Conservation (phyloP, 1,139 yeast genomes). For the Saccharomyces hybrid region DNA sequence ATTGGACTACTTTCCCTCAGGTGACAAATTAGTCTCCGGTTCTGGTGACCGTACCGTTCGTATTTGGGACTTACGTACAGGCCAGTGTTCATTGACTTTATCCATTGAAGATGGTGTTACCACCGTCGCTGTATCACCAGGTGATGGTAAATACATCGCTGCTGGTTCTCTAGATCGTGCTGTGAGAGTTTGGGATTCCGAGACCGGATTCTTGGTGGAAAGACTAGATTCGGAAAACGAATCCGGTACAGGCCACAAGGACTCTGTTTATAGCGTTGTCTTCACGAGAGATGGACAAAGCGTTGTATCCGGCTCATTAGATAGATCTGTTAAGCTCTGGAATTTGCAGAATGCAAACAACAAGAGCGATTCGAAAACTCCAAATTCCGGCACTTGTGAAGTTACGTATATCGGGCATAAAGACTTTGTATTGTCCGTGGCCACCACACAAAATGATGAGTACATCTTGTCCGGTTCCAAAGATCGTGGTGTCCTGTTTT, state of each 20-base stretch:
- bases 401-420: slow-evolving; percentile 94
- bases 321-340: slow-evolving; percentile 95
- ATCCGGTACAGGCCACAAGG: slow-evolving; percentile 89
- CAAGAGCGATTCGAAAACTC: slow-evolving; percentile 23
- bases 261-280: slow-evolving; percentile 91
- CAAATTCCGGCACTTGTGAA: slow-evolving; percentile 58
- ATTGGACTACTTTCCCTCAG: slow-evolving; percentile 91
- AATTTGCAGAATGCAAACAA: slow-evolving; percentile 51
- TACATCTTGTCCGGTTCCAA: slow-evolving; percentile 92
- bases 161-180: slow-evolving; percentile 96
- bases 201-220: slow-evolving; percentile 88
- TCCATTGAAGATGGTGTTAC: slow-evolving; percentile 97
- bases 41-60: slow-evolving; percentile 95
- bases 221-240: slow-evolving; percentile 85
- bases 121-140: slow-evolving; percentile 91
- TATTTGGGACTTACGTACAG: slow-evolving; percentile 91
- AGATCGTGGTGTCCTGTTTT: slow-evolving; percentile 93
- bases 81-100: slow-evolving; percentile 82
- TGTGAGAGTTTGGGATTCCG: slow-evolving; percentile 95
- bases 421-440: slow-evolving; percentile 90
- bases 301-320: slow-evolving; percentile 90
- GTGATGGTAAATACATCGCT: slow-evolving; percentile 83
- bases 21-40: slow-evolving; percentile 89
- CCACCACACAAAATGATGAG: slow-evolving; percentile 89
- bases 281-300: slow-evolving; percentile 89